Percentiles rank a stretch among this genome's conserved stretches.
Conservation (phyloP, 495 filamentous ascomycete species). For the Hyaloscypha bicolor region DNA sequence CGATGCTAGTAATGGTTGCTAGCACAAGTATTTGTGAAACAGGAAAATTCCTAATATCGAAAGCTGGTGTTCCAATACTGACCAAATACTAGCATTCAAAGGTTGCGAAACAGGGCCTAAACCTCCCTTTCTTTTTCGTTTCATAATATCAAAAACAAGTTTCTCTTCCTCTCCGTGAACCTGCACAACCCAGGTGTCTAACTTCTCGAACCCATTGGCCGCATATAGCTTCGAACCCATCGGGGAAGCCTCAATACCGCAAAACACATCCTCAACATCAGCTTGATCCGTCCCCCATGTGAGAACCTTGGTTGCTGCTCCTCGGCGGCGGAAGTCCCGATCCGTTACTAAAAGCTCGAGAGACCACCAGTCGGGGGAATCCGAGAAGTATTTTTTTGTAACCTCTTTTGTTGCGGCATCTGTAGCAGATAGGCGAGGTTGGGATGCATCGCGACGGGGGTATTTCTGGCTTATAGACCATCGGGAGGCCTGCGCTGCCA, state of each 20-base stretch:
- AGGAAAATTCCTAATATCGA: no score
- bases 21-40: no score
- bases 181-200: constrained; percentile 4
- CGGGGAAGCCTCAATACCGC: constrained; percentile 8
- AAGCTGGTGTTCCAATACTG: no score
- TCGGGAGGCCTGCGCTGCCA: constrained; percentile 2
- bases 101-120: no score
- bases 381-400: constrained; percentile 12
- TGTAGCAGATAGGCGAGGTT: constrained; percentile 9
- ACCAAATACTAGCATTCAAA: no score
- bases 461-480: constrained; percentile 21
- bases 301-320: constrained; percentile 7
- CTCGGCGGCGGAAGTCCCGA: constrained; percentile 7
- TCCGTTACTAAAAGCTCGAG: constrained; percentile 17
- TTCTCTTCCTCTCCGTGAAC: constrained; percentile 2
- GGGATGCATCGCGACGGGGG: constrained; percentile 18
- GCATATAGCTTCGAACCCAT: constrained; percentile 13
- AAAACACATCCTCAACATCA: constrained; percentile 7
- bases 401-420: not conserved
- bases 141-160: no score
- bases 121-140: no score
- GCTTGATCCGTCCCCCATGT: constrained; percentile 13
- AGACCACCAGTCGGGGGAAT: not conserved
- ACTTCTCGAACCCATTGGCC: constrained; percentile 13
- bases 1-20: no score